Conservation (phyloP, 225 moss, liverwort and hornwort genomes). For the Marchantia polymorpha region DNA sequence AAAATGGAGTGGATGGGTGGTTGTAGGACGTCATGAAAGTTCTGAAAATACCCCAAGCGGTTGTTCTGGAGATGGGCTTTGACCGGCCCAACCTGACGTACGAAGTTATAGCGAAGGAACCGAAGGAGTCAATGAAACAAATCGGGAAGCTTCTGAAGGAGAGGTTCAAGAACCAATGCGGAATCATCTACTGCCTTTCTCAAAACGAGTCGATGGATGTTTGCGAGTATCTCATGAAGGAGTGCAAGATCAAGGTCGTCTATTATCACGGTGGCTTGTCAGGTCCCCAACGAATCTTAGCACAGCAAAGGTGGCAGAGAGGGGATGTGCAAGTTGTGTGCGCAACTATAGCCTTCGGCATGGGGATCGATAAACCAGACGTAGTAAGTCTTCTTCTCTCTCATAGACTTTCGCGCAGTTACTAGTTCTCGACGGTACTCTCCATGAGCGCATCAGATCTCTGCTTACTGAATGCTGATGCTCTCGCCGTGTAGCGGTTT, state of each 20-base stretch:
- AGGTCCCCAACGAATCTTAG: conserved; percentile 33
- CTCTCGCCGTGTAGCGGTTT: conserved; percentile 34
- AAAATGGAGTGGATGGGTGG: background rate
- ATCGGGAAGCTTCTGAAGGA: conserved; percentile 42
- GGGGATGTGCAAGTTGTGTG: conserved; percentile 48
- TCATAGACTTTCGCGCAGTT: no score
- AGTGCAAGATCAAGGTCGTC: conserved; percentile 39
- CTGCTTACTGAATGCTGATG: background rate
- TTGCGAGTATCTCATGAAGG: conserved; percentile 28
- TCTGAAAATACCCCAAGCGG: conserved; percentile 40
- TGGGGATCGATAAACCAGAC: conserved; percentile 53
- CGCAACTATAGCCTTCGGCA: conserved; percentile 51
- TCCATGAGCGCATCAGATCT: no score
- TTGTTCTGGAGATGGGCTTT: conserved; percentile 50
- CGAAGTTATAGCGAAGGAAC: conserved; percentile 40
- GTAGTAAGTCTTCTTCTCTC: conserved; percentile 36
- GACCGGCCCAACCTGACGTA: conserved; percentile 47
- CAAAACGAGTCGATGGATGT: conserved; percentile 52
- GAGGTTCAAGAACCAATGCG: conserved; percentile 41
- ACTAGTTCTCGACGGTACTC: background rate
- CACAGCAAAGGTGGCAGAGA: conserved; percentile 43
- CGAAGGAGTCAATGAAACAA: conserved; percentile 47
- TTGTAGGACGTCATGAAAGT: conserved; percentile 45
- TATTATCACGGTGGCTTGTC: conserved; percentile 47
- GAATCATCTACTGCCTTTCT: conserved; percentile 50